phyloP scores from a whole-genome alignment of 2,329 filamentous ascomycete species.

The Nannizzia gypsea region DNA sequence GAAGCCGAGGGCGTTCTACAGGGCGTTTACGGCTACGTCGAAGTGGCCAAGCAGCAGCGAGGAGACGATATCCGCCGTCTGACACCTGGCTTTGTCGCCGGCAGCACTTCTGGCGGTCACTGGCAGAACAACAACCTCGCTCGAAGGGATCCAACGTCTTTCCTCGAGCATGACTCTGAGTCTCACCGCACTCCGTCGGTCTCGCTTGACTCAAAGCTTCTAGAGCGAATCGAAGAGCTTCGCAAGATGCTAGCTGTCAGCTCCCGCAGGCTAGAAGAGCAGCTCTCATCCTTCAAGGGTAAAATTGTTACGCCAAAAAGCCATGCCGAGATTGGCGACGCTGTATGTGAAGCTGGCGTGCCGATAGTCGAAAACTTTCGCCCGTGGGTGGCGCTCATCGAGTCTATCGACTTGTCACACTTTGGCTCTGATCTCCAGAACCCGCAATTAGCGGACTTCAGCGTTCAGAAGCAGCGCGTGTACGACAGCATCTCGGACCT shows the following conservation, averaged over 20 bases:
- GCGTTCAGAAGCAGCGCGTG: conserved; percentile 77
- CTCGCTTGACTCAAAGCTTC: conserved; percentile 60
- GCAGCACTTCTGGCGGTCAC: conserved; percentile 69
- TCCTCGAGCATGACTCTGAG: conserved; percentile 78
- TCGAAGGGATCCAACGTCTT: conserved; percentile 55
- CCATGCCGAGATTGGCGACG: conserved; percentile 71
- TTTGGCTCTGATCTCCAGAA: conserved; percentile 69
- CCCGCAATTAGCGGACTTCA: conserved; percentile 76
- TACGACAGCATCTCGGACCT: conserved; percentile 92
- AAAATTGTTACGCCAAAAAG: conserved; percentile 68
- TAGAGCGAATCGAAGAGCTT: conserved; percentile 75
- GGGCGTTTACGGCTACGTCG: conserved; percentile 91
- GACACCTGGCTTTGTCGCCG: conserved; percentile 83
- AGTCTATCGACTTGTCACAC: conserved; percentile 78
- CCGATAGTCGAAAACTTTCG: conserved; percentile 80
- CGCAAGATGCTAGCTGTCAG: conserved; percentile 75
- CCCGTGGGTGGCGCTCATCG: conserved; percentile 78
- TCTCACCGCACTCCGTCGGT: conserved; percentile 57
- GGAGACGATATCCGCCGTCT: conserved; percentile 89
- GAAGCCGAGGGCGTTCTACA: conserved; percentile 94
- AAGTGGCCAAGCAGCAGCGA: conserved; percentile 83
- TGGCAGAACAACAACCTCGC: conserved; percentile 62
- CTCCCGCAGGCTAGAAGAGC: conserved; percentile 78
- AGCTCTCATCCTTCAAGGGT: conserved; percentile 56
- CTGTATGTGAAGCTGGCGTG: conserved; percentile 63